phyloP scores from a whole-genome alignment of 495 filamentous ascomycete genomes.

The Penicillium parvum region DNA sequence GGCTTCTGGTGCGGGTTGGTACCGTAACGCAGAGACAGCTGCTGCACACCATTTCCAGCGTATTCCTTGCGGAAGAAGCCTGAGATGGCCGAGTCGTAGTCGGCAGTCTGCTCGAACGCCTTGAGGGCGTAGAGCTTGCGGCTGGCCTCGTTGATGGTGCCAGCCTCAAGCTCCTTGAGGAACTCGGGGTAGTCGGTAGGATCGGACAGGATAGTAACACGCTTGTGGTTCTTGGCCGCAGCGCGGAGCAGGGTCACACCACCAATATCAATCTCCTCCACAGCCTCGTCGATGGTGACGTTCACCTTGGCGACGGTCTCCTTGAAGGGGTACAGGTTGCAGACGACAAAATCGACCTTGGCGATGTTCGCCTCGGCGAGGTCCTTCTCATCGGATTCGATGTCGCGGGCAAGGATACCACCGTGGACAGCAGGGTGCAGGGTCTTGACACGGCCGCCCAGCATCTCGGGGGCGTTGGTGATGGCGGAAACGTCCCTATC shows the following conservation, averaged over 20 bases:
- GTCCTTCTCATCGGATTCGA: slow-evolving; percentile 91
- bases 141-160: slow-evolving; percentile 76
- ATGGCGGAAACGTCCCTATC: slow-evolving; percentile 92
- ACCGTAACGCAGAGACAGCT: slow-evolving; percentile 85
- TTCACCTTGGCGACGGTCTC: slow-evolving; percentile 95
- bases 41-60: slow-evolving; percentile 75
- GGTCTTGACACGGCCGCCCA: slow-evolving; percentile 93
- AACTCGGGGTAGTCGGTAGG: slow-evolving; percentile 91
- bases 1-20: slow-evolving; percentile 98
- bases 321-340: slow-evolving; percentile 98
- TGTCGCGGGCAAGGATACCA: slow-evolving; percentile 86
- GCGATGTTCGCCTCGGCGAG: slow-evolving; percentile 93
- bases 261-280: slow-evolving; percentile 98
- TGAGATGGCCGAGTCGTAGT: slow-evolving; percentile 91
- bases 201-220: slow-evolving; percentile 93
- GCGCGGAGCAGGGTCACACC: slow-evolving; percentile 95
- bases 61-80: slow-evolving; percentile 98
- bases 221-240: slow-evolving; percentile 93
- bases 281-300: slow-evolving; percentile 91
- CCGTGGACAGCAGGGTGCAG: slow-evolving; percentile 94
- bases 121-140: slow-evolving; percentile 88
- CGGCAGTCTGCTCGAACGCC: slow-evolving; percentile 97
- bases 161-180: slow-evolving; percentile 79
- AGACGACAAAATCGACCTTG: slow-evolving; percentile 97
- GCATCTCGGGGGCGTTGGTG: slow-evolving; percentile 98